Evolutionary conservation across 2,329 filamentous ascomycete species (phyloP), one percentile per base, ranked within the genome.

Genomic region (Geoglossum cookeanum): DNA sequence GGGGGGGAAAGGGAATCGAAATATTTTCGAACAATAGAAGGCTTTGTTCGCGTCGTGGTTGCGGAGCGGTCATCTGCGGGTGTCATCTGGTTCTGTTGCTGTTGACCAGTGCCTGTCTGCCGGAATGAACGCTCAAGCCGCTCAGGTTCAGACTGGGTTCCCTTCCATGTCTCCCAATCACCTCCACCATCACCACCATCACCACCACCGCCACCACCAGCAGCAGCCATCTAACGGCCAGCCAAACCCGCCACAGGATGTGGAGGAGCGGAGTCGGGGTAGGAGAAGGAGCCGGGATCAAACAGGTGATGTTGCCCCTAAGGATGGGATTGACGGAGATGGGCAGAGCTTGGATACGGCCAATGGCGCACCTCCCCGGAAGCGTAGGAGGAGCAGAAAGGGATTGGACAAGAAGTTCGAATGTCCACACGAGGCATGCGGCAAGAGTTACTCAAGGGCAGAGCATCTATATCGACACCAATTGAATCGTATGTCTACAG

Each of bases 381-480:
- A 72, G 61, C 68, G 70, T 56, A 70, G 70, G 62, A 68, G 73
- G 59, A 70, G 67, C 58, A 68, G 71, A 55, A 75, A 75, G 60
- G 68, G 69, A 37, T 69, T 70, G 39, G 74, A 75, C 59, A 74
- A 72, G 62, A 75, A 75, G 65, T 91, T 89, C 61, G 83, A 86
- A 65, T 98, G 92, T 67, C 83, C 85, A 4, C 81, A 88, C 59
- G 83, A 87, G 62, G 87, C 85, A 44, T 98, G 92, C 65, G 90
- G 88, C 45, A 98, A 96, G 75, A 94, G 85, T 67, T 98, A 98
- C 69, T 96, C 91, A 30, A 80, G 92, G 67, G 91, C 92, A 7
- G 92, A 97, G 71, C 92, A 98, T 74, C 75, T 98, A 73, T 96
- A 96, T 72, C 82, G 92, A 51, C 91, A 97, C 71, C 90, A 97